Conservation (phyloP, 768 basidiomycete genomes). For the Pholiota molesta region DNA sequence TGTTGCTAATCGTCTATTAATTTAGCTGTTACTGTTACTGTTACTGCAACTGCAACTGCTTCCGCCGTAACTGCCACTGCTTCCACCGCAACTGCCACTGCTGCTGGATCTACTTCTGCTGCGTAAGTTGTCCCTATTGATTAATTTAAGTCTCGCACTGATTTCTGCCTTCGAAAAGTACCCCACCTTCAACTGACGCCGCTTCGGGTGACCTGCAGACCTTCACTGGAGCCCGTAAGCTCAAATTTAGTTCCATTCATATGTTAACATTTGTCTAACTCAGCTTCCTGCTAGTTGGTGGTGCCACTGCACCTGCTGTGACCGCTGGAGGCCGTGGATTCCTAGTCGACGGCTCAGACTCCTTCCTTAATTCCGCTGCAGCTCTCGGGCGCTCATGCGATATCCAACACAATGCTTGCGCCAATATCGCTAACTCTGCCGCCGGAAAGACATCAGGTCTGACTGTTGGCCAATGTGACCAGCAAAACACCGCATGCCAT, state of each 20-base stretch:
- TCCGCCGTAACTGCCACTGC: slow-evolving; percentile 8
- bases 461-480: slow-evolving; percentile 41
- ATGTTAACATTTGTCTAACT: not conserved
- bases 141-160: not conserved
- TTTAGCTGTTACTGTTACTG: slow-evolving; percentile 24
- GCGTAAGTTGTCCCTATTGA: slow-evolving; percentile 2
- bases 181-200: slow-evolving; percentile 16
- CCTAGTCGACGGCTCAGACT: slow-evolving; percentile 43
- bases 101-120: slow-evolving; percentile 13
- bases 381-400: slow-evolving; percentile 63
- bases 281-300: slow-evolving; percentile 39
- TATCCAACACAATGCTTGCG: slow-evolving; percentile 59
- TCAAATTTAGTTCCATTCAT: not conserved
- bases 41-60: slow-evolving; percentile 19
- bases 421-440: slow-evolving; percentile 51
- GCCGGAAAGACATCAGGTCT: slow-evolving; percentile 37
- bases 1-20: not conserved
- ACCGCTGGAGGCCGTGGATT: slow-evolving; percentile 51
- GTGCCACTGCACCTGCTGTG: slow-evolving; percentile 45
- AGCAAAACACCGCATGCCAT: slow-evolving; percentile 37
- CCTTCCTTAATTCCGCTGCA: slow-evolving; percentile 49
- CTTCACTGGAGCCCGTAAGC: slow-evolving; percentile 52
- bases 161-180: not conserved
- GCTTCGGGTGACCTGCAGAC: slow-evolving; percentile 46
- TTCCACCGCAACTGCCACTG: slow-evolving; percentile 17